phyloP scores from a whole-genome alignment of 345 rosid genomes.

The Linum trigynum region DNA sequence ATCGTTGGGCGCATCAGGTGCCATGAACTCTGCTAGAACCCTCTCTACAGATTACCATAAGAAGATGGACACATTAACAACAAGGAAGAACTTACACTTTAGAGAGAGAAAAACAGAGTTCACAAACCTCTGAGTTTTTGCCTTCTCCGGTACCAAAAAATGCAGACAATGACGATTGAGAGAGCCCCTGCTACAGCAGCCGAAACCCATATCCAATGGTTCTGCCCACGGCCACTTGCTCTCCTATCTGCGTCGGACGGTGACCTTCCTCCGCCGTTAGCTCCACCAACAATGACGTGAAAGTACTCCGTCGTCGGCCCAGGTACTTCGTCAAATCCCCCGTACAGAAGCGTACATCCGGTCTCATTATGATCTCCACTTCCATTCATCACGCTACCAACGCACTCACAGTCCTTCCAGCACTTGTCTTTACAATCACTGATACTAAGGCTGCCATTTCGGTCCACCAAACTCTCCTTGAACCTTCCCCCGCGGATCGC shows the following conservation, averaged over 20 bases:
- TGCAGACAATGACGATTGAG: background rate
- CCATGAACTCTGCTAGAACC: no score
- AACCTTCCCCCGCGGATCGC: background rate
- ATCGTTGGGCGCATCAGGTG: no score
- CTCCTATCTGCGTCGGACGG: no score
- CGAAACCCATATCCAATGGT: slow-evolving; percentile 5
- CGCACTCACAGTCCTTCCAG: slow-evolving; percentile 3
- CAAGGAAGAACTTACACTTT: no score
- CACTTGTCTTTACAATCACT: slow-evolving; percentile 7
- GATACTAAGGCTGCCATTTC: slow-evolving; percentile 4
- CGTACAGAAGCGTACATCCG: background rate
- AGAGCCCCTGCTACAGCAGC: background rate
- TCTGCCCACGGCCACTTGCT: background rate
- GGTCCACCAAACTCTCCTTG: background rate
- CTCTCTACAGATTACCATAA: no score
- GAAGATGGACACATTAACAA: no score
- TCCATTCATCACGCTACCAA: background rate
- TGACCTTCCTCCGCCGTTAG: background rate
- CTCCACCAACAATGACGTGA: background rate
- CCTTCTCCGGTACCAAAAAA: slow-evolving; percentile 7
- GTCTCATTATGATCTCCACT: background rate
- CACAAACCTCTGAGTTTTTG: background rate
- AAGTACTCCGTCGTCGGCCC: background rate
- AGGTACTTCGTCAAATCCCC: background rate
- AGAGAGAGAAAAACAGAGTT: background rate